Percentiles rank a stretch among this genome's conserved stretches.
Conservation (phyloP, 305 asterid genomes). For the Rubia tinctorum region DNA sequence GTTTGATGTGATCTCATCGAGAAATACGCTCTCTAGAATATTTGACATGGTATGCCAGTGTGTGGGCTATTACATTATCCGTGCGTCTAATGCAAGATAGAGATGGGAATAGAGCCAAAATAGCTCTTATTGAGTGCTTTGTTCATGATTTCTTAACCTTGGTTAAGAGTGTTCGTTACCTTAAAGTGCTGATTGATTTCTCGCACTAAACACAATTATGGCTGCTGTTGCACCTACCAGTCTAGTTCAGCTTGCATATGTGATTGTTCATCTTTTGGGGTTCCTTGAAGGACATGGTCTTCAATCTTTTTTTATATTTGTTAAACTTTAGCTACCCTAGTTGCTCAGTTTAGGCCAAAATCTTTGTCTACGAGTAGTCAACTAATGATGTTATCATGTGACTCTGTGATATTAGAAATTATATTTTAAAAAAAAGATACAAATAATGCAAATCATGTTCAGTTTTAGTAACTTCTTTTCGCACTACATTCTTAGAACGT, state of each 20-base stretch:
- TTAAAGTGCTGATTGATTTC: neutral
- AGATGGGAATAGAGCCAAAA: no score
- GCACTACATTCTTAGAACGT: no score
- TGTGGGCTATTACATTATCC: no score
- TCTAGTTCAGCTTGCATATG: neutral
- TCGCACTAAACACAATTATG: neutral
- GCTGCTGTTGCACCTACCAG: neutral
- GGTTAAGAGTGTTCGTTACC: neutral
- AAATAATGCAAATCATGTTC: no score
- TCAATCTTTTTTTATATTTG: neutral
- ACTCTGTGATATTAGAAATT: neutral
- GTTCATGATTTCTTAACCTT: neutral
- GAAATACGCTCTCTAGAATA: no score
- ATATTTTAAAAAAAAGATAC: neutral
- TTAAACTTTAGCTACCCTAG: neutral
- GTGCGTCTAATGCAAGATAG: no score
- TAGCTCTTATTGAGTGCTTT: neutral
- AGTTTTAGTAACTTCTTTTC: no score
- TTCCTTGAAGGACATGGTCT: conserved; percentile 5
- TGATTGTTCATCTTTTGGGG: conserved; percentile 10
- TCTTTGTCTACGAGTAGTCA: neutral
- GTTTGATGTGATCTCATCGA: no score
- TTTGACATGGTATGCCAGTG: no score
- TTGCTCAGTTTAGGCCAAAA: neutral
- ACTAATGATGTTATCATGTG: neutral